phyloP scores from a whole-genome alignment of 1,284 basidiomycete species.

The Sutorius eximius region DNA sequence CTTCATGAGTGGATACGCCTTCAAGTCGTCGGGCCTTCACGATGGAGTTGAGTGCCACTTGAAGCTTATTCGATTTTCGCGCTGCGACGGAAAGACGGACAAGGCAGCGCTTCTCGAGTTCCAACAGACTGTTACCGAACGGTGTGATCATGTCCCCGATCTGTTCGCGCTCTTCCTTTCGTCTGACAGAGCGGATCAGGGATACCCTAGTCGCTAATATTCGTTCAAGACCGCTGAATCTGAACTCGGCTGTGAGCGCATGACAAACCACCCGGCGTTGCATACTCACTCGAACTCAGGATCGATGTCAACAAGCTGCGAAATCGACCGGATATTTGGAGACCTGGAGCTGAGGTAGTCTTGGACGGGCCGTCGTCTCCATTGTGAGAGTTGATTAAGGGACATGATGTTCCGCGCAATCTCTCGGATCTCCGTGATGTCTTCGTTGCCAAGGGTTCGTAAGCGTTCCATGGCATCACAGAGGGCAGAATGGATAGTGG shows the following conservation, averaged over 20 bases:
- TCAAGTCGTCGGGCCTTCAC: conserved; percentile 72
- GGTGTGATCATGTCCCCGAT: conserved; percentile 70
- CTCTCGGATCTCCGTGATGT: conserved; percentile 71
- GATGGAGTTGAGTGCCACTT: conserved; percentile 86
- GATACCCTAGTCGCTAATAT: conserved; percentile 83
- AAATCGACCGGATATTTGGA: conserved; percentile 39
- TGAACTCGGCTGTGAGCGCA: conserved; percentile 36
- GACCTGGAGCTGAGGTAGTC: conserved; percentile 38
- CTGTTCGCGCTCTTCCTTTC: conserved; percentile 65
- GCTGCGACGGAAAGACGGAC: conserved; percentile 76
- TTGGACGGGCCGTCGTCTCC: conserved; percentile 47
- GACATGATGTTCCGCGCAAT: conserved; percentile 74
- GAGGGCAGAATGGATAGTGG: conserved; percentile 51
- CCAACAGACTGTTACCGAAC: conserved; percentile 51
- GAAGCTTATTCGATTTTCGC: conserved; percentile 65
- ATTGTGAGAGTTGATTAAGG: conserved; percentile 67
- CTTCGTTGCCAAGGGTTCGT: conserved; percentile 68
- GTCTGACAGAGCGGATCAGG: conserved; percentile 68
- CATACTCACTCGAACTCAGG: conserved; percentile 65
- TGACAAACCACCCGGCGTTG: background rate
- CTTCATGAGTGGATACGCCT: conserved; percentile 46
- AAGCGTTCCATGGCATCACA: conserved; percentile 66
- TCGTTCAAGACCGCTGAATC: conserved; percentile 76
- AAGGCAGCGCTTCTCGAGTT: conserved; percentile 71
- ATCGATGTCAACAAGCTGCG: conserved; percentile 49